Evolutionary conservation across 1,284 basidiomycete genomes (phyloP).

Genomic region (Ceratobasidium sp.): DNA sequence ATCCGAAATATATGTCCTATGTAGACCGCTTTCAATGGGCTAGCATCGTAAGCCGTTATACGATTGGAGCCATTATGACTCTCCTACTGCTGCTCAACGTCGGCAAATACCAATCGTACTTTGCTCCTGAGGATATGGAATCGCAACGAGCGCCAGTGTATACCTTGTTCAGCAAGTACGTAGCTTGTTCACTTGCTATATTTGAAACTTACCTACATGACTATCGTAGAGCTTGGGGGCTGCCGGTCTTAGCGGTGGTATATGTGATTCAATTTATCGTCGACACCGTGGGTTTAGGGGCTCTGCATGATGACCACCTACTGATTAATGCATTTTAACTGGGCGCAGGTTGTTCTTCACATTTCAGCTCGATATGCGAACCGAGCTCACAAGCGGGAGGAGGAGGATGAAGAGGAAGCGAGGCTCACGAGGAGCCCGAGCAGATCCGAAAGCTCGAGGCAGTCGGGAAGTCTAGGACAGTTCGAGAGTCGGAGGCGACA

Average conservation of each 20-base stretch:
- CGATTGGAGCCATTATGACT: conserved; percentile 11
- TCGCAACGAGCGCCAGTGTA: neutral
- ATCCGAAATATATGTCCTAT: neutral
- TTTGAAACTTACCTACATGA: neutral
- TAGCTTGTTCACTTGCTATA: neutral
- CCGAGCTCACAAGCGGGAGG: too few species aligned
- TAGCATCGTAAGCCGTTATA: conserved; percentile 21
- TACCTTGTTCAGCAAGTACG: conserved; percentile 18
- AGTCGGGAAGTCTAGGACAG: too few species aligned
- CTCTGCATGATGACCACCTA: too few species aligned
- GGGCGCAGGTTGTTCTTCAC: too few species aligned
- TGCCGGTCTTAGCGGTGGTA: conserved; percentile 24
- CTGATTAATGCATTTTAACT: too few species aligned
- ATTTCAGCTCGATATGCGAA: too few species aligned
- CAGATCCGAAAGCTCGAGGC: too few species aligned
- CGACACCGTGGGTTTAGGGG: conserved; percentile 24
- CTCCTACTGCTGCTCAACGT: conserved; percentile 26
- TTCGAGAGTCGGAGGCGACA: too few species aligned
- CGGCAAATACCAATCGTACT: conserved; percentile 5
- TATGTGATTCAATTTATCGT: conserved; percentile 33
- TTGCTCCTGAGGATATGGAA: neutral
- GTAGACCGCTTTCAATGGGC: conserved; percentile 39
- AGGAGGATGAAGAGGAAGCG: too few species aligned
- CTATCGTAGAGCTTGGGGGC: conserved; percentile 4
- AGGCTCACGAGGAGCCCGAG: too few species aligned